Evolutionary conservation across 768 basidiomycete genomes (phyloP).

Genomic region (Pholiota conissans): DNA sequence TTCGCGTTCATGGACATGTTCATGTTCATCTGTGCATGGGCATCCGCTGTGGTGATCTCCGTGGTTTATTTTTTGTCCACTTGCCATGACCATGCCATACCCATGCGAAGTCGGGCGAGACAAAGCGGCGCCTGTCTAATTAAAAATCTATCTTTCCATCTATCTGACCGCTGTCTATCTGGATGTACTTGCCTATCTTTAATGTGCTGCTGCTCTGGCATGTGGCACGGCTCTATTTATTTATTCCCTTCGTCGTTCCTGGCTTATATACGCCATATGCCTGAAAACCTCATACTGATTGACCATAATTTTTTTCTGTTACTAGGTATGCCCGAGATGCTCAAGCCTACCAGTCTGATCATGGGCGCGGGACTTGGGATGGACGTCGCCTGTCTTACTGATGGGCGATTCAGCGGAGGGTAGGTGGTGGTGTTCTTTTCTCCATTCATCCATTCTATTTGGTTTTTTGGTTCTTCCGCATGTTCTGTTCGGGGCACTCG

Average conservation of each 20-base stretch:
- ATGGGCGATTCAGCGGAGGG: constrained; percentile 98
- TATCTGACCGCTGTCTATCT: not conserved
- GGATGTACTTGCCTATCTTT: no score
- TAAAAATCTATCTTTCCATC: no score
- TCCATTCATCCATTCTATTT: constrained; percentile 2
- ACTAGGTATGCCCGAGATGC: constrained; percentile 98
- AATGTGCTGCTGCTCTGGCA: no score
- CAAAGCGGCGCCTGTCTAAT: not conserved
- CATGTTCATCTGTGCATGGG: no score
- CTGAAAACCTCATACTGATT: no score
- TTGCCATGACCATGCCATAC: no score
- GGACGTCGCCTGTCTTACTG: constrained; percentile 96
- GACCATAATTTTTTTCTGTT: constrained; percentile 14
- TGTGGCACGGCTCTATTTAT: not conserved
- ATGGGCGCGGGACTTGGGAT: constrained; percentile 97
- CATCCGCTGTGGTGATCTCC: no score
- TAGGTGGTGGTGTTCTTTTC: constrained; percentile 38
- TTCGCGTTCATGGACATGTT: no score
- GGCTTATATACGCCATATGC: constrained; percentile 9
- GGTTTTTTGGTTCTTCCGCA: constrained; percentile 7
- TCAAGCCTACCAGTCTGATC: constrained; percentile 95
- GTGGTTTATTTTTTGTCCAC: no score
- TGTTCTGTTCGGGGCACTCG: constrained; percentile 11
- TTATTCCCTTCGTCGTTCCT: constrained; percentile 23
- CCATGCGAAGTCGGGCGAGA: no score